These are phyloP conservation scores for Flaveria trinervia DNA, from an alignment of 129 eudicot species.

Conservation along the genomic window DNA sequence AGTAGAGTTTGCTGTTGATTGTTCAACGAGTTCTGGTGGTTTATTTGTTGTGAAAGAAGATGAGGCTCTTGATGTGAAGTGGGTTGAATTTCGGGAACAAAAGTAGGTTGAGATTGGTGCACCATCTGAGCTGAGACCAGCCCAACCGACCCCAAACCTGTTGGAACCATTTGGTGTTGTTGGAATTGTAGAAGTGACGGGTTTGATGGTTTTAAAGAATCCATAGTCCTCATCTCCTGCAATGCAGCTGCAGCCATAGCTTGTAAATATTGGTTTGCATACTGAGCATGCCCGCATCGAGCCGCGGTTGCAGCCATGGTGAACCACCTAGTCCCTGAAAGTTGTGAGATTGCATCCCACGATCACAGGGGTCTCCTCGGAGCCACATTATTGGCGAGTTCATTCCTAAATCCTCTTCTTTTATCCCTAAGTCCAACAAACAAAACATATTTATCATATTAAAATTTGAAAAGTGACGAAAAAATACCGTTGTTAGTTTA, in stretches of 20 bases:
- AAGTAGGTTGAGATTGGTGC: slow-evolving; percentile 51
- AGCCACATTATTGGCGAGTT: slow-evolving; percentile 76
- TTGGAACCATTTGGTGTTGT: slow-evolving; percentile 47
- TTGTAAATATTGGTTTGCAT: slow-evolving; percentile 68
- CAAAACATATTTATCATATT: neutral
- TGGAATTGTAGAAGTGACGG: slow-evolving; percentile 62
- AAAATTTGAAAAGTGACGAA: neutral
- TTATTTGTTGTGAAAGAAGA: slow-evolving; percentile 53
- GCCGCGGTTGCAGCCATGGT: slow-evolving; percentile 85
- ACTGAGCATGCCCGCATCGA: slow-evolving; percentile 66
- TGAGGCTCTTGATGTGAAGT: slow-evolving; percentile 31
- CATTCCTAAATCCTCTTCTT: slow-evolving; percentile 63
- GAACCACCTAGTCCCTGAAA: slow-evolving; percentile 73
- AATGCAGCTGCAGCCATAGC: slow-evolving; percentile 77
- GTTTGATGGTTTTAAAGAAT: slow-evolving; percentile 56
- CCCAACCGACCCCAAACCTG: slow-evolving; percentile 44
- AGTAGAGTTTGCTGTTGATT: slow-evolving; percentile 43
- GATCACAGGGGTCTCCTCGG: slow-evolving; percentile 60
- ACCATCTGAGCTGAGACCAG: slow-evolving; percentile 52
- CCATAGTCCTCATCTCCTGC: slow-evolving; percentile 65
- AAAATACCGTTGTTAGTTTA: neutral
- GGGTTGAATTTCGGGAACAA: slow-evolving; percentile 33
- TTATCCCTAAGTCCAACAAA: slow-evolving; percentile 46
- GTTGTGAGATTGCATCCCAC: slow-evolving; percentile 59
- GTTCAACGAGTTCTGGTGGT: slow-evolving; percentile 47